Percentiles rank a stretch among this genome's conserved stretches.
These are phyloP conservation scores for Uncinocarpus reesii DNA, from an alignment of 2,329 filamentous ascomycete species.

Conservation along the genomic window DNA sequence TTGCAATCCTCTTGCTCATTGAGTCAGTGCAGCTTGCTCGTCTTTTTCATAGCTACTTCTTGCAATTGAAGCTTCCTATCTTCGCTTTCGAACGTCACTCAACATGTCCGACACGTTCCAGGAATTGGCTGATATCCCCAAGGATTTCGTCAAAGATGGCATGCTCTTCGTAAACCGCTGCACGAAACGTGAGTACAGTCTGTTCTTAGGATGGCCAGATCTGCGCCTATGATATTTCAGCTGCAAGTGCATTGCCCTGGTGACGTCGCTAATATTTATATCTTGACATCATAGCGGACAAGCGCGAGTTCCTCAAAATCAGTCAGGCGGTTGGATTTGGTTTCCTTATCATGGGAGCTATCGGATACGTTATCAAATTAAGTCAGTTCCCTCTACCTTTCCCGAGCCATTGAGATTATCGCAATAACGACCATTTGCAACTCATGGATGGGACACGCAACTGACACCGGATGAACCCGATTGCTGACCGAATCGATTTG, in stretches of 20 bases:
- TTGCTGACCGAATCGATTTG: neutral
- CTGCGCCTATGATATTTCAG: too few species aligned
- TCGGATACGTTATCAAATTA: constrained; percentile 52
- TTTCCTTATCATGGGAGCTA: constrained; percentile 51
- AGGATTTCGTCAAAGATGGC: constrained; percentile 44
- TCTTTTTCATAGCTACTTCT: neutral
- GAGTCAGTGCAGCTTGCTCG: neutral
- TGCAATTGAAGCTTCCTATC: neutral
- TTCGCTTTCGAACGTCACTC: constrained; percentile 14
- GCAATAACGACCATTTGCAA: too few species aligned
- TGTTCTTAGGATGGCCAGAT: too few species aligned
- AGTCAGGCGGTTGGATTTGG: constrained; percentile 51
- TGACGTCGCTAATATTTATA: constrained; percentile 11
- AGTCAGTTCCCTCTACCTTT: constrained; percentile 34
- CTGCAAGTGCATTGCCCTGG: neutral
- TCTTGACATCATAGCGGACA: constrained; percentile 41
- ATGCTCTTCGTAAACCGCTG: constrained; percentile 41
- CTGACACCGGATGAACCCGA: constrained; percentile 1
- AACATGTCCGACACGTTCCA: constrained; percentile 49
- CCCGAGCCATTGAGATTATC: too few species aligned
- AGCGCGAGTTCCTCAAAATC: constrained; percentile 52
- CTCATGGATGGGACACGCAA: too few species aligned
- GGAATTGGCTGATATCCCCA: constrained; percentile 50
- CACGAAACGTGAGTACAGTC: constrained; percentile 37
- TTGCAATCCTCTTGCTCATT: neutral